Evolutionary conservation across 352 stramenopile species (phyloP).

Genomic region (Pythium aquatile): DNA sequence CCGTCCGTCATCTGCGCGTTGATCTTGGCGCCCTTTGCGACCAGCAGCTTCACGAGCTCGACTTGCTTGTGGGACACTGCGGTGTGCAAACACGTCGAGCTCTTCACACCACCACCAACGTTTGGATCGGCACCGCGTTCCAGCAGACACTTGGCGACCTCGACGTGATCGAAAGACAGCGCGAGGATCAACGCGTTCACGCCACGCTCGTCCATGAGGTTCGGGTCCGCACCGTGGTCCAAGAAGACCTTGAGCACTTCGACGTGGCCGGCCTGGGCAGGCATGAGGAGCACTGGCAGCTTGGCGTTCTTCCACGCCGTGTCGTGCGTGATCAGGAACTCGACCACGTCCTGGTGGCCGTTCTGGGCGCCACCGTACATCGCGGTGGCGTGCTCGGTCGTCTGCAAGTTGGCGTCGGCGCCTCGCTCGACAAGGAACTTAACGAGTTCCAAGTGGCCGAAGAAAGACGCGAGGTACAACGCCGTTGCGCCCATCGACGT

Average conservation of each 20-base stretch:
- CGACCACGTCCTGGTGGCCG: constrained; percentile 26
- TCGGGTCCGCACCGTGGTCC: constrained; percentile 44
- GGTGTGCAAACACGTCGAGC: constrained; percentile 29
- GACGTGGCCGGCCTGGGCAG: constrained; percentile 25
- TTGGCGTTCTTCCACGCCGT: constrained; percentile 24
- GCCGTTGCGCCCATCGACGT: constrained; percentile 25
- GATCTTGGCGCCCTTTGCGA: constrained; percentile 24
- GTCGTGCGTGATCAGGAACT: constrained; percentile 25
- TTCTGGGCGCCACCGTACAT: constrained; percentile 26
- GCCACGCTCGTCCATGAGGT: constrained; percentile 54
- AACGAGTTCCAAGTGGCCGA: constrained; percentile 25
- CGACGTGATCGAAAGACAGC: constrained; percentile 26
- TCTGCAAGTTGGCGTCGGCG: constrained; percentile 28
- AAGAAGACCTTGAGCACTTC: constrained; percentile 34
- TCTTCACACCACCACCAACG: constrained; percentile 24
- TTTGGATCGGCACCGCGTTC: constrained; percentile 30
- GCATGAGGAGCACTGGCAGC: constrained; percentile 28
- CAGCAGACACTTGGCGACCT: constrained; percentile 22
- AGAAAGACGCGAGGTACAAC: constrained; percentile 28
- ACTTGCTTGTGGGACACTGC: constrained; percentile 28
- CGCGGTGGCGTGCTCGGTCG: constrained; percentile 21
- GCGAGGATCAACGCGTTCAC: constrained; percentile 49
- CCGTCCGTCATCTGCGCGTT: constrained; percentile 32
- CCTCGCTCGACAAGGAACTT: constrained; percentile 21
- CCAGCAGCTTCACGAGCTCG: constrained; percentile 24